These are phyloP conservation scores for Pleurostoma richardsiae DNA, from an alignment of 2,329 filamentous ascomycete species.

Conservation along the genomic window DNA sequence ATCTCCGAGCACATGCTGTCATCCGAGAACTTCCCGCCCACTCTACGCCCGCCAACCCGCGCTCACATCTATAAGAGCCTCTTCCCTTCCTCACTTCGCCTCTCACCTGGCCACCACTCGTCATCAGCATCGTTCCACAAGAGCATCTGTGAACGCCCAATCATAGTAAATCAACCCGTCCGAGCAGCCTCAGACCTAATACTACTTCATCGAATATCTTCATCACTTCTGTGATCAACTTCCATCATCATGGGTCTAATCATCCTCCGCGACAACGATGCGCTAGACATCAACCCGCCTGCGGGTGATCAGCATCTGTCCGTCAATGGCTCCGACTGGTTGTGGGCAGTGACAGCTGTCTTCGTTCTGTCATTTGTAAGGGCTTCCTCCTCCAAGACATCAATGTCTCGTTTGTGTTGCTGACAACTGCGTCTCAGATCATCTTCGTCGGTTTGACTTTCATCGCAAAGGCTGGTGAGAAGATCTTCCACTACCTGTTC, in stretches of 20 bases:
- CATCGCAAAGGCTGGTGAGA: constrained; percentile 38
- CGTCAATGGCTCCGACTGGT: constrained; percentile 46
- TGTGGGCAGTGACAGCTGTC: constrained; percentile 48
- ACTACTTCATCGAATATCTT: too few relatives aligned
- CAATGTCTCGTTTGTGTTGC: neutral
- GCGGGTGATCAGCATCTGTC: constrained; percentile 31
- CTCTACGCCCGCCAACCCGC: neutral
- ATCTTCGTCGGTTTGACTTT: constrained; percentile 32
- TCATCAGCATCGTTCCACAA: neutral
- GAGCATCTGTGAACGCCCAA: neutral
- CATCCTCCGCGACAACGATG: constrained; percentile 31
- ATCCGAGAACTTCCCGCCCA: neutral
- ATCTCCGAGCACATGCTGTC: neutral
- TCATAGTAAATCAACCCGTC: too few relatives aligned
- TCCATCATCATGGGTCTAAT: constrained; percentile 23
- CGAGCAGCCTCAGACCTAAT: too few relatives aligned
- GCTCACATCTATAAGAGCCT: neutral
- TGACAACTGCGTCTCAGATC: constrained; percentile 24
- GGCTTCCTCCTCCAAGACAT: neutral
- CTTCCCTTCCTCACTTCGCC: neutral
- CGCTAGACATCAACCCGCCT: constrained; percentile 40
- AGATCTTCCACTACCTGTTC: constrained; percentile 53
- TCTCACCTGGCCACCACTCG: neutral
- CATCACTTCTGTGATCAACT: too few relatives aligned
- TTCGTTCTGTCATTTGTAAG: constrained; percentile 40